Percentiles rank a stretch among this genome's conserved stretches.
Conservation (phyloP, 345 rosid genomes). For the Camelina laxa region DNA sequence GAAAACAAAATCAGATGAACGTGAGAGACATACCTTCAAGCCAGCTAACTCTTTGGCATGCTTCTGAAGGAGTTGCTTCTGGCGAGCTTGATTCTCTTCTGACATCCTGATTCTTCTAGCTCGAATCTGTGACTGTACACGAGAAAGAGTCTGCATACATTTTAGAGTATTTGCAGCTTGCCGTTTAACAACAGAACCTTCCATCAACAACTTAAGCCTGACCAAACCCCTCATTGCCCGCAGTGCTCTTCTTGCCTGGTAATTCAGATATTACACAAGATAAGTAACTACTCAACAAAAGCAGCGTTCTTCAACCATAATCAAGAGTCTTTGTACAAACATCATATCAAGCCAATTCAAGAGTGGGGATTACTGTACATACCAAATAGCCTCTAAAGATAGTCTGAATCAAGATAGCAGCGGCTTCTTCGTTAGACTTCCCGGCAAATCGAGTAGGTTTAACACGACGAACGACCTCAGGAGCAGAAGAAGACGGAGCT, state of each 20-base stretch:
- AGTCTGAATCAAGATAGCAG: slow-evolving; percentile 91
- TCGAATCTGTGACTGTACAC: slow-evolving; percentile 85
- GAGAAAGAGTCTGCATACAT: slow-evolving; percentile 90
- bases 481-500: slow-evolving; percentile 46
- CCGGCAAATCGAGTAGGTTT: slow-evolving; percentile 54
- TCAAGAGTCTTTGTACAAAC: neutral
- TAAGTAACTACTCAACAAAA: neutral
- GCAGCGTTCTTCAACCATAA: neutral
- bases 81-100: slow-evolving; percentile 94
- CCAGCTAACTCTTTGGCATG: slow-evolving; percentile 86
- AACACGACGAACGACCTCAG: slow-evolving; percentile 50
- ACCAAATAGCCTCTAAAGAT: slow-evolving; percentile 88
- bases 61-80: slow-evolving; percentile 84
- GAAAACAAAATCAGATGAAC: neutral
- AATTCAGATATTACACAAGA: slow-evolving; percentile 27
- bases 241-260: slow-evolving; percentile 83
- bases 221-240: slow-evolving; percentile 84
- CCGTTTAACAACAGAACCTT: slow-evolving; percentile 81
- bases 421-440: slow-evolving; percentile 72
- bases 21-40: slow-evolving; percentile 53
- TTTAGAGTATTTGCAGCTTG: slow-evolving; percentile 77
- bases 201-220: slow-evolving; percentile 80
- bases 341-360: neutral
- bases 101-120: slow-evolving; percentile 79
- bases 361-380: neutral